Evolutionary conservation across 441 rosid genomes (phyloP).

Genomic region (Pelargonium citronellum): DNA sequence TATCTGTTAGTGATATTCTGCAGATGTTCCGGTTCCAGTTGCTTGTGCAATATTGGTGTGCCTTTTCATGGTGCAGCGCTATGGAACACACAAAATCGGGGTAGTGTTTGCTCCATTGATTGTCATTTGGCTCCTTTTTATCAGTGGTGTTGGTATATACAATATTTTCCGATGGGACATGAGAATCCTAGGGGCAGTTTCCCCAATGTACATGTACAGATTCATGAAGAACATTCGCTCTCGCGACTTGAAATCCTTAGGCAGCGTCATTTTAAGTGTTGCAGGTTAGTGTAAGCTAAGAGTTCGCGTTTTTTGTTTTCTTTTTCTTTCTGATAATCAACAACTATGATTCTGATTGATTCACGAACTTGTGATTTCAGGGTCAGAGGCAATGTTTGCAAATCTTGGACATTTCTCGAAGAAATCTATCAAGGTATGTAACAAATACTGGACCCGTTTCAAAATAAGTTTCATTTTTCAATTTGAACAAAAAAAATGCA

Average conservation of each 20-base stretch:
- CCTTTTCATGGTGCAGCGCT: constrained; percentile 52
- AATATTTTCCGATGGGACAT: constrained; percentile 35
- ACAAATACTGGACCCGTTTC: background rate
- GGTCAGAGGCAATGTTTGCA: constrained; percentile 69
- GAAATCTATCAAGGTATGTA: constrained; percentile 48
- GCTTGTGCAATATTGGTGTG: constrained; percentile 52
- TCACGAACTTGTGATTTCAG: constrained; percentile 24
- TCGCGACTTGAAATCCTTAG: constrained; percentile 41
- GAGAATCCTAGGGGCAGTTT: constrained; percentile 35
- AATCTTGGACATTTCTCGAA: constrained; percentile 66
- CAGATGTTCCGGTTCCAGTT: constrained; percentile 51
- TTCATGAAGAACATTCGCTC: constrained; percentile 30
- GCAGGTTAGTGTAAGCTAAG: constrained; percentile 37
- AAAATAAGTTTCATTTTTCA: no score
- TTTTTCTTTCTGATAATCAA: background rate
- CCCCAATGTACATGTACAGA: constrained; percentile 43
- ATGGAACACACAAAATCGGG: constrained; percentile 50
- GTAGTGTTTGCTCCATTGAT: constrained; percentile 46
- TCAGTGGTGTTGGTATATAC: constrained; percentile 46
- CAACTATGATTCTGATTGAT: background rate
- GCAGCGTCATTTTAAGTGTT: constrained; percentile 48
- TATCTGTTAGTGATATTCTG: constrained; percentile 8
- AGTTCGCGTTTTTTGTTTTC: background rate
- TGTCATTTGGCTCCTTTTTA: constrained; percentile 46
- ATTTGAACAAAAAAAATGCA: no score